A percentile compares a stretch with the other conserved stretches of the same genome.
These are phyloP conservation scores for Theobroma cacao DNA, from an alignment of 345 rosid species.

Conservation along the genomic window DNA sequence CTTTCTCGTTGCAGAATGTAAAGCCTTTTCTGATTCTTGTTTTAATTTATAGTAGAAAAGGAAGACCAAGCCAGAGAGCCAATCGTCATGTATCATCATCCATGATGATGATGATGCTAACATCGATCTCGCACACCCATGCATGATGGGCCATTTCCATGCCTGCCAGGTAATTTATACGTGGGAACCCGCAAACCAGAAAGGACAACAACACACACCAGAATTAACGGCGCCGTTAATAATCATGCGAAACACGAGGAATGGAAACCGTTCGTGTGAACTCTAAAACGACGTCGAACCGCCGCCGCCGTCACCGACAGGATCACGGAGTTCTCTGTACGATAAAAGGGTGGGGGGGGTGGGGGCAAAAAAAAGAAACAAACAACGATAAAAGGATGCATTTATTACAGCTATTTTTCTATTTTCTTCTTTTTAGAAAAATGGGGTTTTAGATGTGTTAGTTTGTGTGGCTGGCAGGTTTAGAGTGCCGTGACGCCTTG, in stretches of 20 bases:
- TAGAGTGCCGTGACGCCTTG: constrained; percentile 30
- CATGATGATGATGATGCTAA: background rate
- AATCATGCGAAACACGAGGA: background rate
- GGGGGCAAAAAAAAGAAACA: background rate
- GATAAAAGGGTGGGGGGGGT: background rate
- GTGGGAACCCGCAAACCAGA: background rate
- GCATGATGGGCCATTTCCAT: background rate
- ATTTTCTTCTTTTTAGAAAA: background rate
- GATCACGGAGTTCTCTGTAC: constrained; percentile 22
- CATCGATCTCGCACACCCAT: constrained; percentile 5
- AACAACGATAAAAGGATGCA: background rate
- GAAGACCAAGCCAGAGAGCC: background rate
- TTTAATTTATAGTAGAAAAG: background rate
- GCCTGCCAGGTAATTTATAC: background rate
- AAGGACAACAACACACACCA: background rate
- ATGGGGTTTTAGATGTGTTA: too few relatives aligned
- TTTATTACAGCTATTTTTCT: background rate
- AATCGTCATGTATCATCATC: background rate
- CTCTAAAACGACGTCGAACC: background rate
- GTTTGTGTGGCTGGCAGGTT: background rate
- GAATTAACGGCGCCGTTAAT: background rate
- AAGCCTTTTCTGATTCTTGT: background rate
- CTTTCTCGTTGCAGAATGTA: background rate
- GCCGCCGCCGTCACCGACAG: constrained; percentile 30
- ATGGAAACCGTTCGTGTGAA: background rate